Evolutionary conservation across 306 rosid genomes (phyloP), one percentile per base, ranked within the genome.

Genomic region (Sophora flavescens): DNA sequence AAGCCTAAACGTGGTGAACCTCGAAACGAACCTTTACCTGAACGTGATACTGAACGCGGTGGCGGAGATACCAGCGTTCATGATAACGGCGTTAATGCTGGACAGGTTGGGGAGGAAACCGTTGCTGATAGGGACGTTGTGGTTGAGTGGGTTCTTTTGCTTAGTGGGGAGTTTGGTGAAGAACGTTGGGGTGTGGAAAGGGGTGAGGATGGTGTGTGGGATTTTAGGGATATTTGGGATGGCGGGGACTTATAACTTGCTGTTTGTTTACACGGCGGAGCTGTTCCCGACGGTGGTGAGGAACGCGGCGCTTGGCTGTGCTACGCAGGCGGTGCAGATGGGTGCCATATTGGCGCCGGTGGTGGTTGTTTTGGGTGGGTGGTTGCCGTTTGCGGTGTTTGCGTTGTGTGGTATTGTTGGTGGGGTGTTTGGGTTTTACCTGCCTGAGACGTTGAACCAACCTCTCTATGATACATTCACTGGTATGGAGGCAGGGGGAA

Each of bases 121-220:
- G 1, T 56, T 92, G 16, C 48, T 63, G 54, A 87, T 92, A 1
- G 92, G 87, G 68, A 90, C 96, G 2, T 4, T 92, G 3, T 90
- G 96, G 97, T 90, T 90, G n/a, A 92, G 97, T 52, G 96, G 91
- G 2, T 18, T 80, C 60, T 92, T 92, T 42, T 92, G 96, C 50
- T 63, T 88, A 0, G 3, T 11, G 3, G 97, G 96, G 38, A 86
- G 87, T 68, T 26, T 87, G 61, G 50, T 86, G 62, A 39, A 53
- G 2, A 78, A 72, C 16, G 78, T 14, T 15, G 97, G 91, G 13
- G 12, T 44, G 1, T 84, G 89, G 91, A 87, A 83, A 22, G 52
- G 74, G 10, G 75, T 81, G 69, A 87, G 70, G 35, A 75, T 88
- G 93, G 79, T 74, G n/a, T 92, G 91, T 68, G 93, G 93, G 26